phyloP scores from a whole-genome alignment of 1,139 yeast genomes.

The Suhomyces bolitotheri region DNA sequence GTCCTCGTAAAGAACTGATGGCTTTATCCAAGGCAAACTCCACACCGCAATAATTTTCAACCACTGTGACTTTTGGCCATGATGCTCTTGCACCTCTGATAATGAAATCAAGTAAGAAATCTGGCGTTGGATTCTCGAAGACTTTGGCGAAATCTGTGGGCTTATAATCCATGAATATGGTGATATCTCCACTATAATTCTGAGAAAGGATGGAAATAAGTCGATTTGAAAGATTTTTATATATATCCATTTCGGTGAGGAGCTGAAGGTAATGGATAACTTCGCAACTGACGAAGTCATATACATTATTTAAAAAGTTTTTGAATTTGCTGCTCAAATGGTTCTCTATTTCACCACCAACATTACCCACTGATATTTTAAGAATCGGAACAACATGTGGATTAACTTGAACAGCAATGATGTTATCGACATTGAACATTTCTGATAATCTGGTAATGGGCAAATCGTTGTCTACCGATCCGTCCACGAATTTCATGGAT shows the following conservation, averaged over 20 bases:
- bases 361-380: slow-evolving; percentile 62
- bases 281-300: slow-evolving; percentile 67
- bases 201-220: slow-evolving; percentile 76
- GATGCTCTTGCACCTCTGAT: slow-evolving; percentile 87
- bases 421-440: slow-evolving; percentile 95
- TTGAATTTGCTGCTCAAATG: slow-evolving; percentile 59
- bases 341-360: slow-evolving; percentile 69
- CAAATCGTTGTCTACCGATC: slow-evolving; percentile 90
- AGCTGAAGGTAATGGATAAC: slow-evolving; percentile 75
- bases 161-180: slow-evolving; percentile 77
- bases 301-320: slow-evolving; percentile 53
- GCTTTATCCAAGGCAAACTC: slow-evolving; percentile 86
- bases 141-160: slow-evolving; percentile 60
- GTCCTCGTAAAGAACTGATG: slow-evolving; percentile 64
- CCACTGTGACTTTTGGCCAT: slow-evolving; percentile 87
- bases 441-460: slow-evolving; percentile 90
- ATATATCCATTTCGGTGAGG: slow-evolving; percentile 71
- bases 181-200: slow-evolving; percentile 89
- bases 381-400: slow-evolving; percentile 93
- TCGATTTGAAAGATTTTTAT: slow-evolving; percentile 71
- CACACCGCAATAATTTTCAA: slow-evolving; percentile 83
- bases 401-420: slow-evolving; percentile 94
- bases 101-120: slow-evolving; percentile 67
- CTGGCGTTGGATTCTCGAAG: slow-evolving; percentile 77
- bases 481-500: slow-evolving; percentile 85